Percentiles rank a stretch among this genome's conserved stretches.
Conservation (phyloP, 2,329 filamentous ascomycete genomes). For the Pseudopithomyces maydicus region DNA sequence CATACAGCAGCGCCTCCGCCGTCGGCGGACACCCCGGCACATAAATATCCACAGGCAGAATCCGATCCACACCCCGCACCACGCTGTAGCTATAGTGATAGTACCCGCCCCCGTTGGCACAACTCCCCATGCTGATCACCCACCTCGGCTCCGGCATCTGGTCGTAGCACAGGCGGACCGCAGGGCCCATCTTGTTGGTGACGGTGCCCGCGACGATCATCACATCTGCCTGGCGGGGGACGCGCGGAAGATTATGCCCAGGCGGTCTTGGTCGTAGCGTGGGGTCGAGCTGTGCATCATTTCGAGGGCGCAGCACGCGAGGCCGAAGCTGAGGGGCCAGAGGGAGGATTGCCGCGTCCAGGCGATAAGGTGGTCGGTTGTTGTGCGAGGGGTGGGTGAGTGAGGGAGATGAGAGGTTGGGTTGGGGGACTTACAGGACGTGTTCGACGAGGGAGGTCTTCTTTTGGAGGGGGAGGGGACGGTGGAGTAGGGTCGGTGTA, state of each 20-base stretch:
- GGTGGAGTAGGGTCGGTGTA: conserved; percentile 1
- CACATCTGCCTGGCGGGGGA: conserved; percentile 87
- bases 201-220: conserved; percentile 95
- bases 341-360: conserved; percentile 83
- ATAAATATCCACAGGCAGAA: conserved; percentile 79
- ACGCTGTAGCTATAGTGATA: conserved; percentile 84
- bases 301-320: conserved; percentile 86
- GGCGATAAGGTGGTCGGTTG: conserved; percentile 77
- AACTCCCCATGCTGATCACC: conserved; percentile 82
- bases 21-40: conserved; percentile 73
- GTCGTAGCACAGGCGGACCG: conserved; percentile 85
- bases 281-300: conserved; percentile 92
- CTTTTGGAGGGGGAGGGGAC: background rate
- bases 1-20: conserved; percentile 58
- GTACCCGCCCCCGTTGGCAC: conserved; percentile 81
- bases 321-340: conserved; percentile 86
- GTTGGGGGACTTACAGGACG: conserved; percentile 11
- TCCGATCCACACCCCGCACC: conserved; percentile 73
- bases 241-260: conserved; percentile 88
- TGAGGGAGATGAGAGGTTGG: background rate
- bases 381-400: conserved; percentile 60
- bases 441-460: conserved; percentile 15
- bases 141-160: conserved; percentile 91
- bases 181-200: conserved; percentile 93
- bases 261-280: conserved; percentile 84